These are phyloP conservation scores for Thalassiosira hispida DNA, from an alignment of 352 stramenopile species.

Conservation along the genomic window DNA sequence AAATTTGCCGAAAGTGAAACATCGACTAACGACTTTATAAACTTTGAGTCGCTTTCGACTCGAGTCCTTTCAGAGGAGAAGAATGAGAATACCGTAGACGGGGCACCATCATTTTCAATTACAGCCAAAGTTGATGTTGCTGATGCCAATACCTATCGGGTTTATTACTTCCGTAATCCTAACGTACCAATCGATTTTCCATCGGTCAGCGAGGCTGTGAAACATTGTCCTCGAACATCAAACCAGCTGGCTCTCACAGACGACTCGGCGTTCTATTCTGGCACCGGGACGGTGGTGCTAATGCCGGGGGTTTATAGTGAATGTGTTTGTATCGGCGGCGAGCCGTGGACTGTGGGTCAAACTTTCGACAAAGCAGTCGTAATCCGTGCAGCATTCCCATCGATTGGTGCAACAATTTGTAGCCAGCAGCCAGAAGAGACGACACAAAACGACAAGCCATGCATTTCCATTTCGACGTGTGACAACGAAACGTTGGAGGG, in stretches of 20 bases:
- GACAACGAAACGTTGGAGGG: constrained; percentile 12
- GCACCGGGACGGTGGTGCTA: constrained; percentile 25
- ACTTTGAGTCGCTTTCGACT: neutral
- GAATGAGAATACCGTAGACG: too few relatives aligned
- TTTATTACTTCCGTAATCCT: constrained; percentile 47
- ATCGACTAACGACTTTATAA: neutral
- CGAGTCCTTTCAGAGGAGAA: neutral
- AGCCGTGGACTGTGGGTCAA: constrained; percentile 8
- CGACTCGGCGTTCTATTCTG: constrained; percentile 22
- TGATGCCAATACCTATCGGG: constrained; percentile 17
- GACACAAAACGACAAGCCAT: constrained; percentile 20
- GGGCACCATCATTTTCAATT: neutral
- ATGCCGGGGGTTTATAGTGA: constrained; percentile 42
- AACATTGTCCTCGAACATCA: constrained; percentile 21
- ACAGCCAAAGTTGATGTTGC: neutral
- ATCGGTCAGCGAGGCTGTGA: constrained; percentile 26
- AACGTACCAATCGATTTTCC: constrained; percentile 46
- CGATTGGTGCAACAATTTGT: constrained; percentile 34
- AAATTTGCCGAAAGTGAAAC: neutral
- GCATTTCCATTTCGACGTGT: constrained; percentile 28
- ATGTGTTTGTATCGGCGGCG: constrained; percentile 23
- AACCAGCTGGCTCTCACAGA: constrained; percentile 4
- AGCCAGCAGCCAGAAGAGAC: constrained; percentile 1
- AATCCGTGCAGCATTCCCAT: constrained; percentile 45
- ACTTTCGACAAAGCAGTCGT: constrained; percentile 17